Evolutionary conservation across 2,329 filamentous ascomycete genomes (phyloP), one percentile per base, ranked within the genome.

Genomic region (Monosporascus sp.): DNA sequence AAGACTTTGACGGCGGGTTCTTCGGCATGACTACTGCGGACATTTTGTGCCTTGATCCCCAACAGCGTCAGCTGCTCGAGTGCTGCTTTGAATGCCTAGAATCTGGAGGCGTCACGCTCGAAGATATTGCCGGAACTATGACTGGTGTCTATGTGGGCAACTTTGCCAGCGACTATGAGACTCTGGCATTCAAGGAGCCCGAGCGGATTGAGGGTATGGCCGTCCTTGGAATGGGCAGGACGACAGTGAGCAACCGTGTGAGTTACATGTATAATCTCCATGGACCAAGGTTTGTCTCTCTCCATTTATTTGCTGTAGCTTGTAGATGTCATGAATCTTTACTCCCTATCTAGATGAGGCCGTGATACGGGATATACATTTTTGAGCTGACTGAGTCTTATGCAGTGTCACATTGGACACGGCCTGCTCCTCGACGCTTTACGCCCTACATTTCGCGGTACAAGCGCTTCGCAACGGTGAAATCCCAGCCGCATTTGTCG

Each of bases 401-500:
- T n/a, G n/a, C n/a, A n/a, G n/a, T n/a, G n/a, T n/a, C n/a, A n/a
- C n/a, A n/a, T n/a, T n/a, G n/a, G n/a, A n/a, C n/a, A n/a, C n/a
- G n/a, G n/a, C n/a, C n/a, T n/a, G n/a, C n/a, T n/a, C n/a, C n/a
- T n/a, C n/a, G n/a, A n/a, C n/a, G n/a, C n/a, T n/a, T n/a, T n/a
- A n/a, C n/a, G n/a, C n/a, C n/a, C 51, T 72, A 7, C 61, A 68
- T 36, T 59, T 58, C 8, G 66, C 67, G 1, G 64, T 60, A 48
- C 56, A 59, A 14, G 59, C 61, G 4, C 42, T 69, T 3, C 52
- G 56, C 5, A 48, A 51, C 9, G 53, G 58, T 1, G 70, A 72
- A 25, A 66, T 62, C 8, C 58, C 60, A 5, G 56, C 54, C 1
- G 70, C 70, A 2, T 54, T 73, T 11, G 67, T 71, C 1, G 69